Percentiles rank a stretch among this genome's conserved stretches.
These are phyloP conservation scores for Fraxinus paxiana DNA, from an alignment of 305 asterid species.

Conservation along the genomic window DNA sequence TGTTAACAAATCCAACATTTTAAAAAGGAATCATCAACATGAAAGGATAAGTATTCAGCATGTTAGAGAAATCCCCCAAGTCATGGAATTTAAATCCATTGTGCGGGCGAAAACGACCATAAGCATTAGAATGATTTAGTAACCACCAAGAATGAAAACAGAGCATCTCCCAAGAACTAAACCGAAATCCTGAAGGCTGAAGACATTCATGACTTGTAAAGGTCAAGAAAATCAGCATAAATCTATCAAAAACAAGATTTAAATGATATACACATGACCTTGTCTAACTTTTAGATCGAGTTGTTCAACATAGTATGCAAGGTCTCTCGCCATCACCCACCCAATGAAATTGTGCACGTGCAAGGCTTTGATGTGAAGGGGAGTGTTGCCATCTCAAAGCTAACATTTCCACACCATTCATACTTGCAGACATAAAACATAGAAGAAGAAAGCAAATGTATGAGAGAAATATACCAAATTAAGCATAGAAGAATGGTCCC, in stretches of 20 bases:
- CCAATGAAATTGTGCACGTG: background rate
- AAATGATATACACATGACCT: background rate
- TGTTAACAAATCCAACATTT: background rate
- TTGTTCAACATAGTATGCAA: background rate
- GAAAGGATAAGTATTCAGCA: background rate
- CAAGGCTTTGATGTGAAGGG: background rate
- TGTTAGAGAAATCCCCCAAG: background rate
- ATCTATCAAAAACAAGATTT: background rate
- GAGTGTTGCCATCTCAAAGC: background rate
- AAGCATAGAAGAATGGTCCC: slow-evolving; percentile 57
- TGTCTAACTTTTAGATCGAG: background rate
- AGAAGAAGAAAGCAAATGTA: background rate
- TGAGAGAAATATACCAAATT: slow-evolving; percentile 41
- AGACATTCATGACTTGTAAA: background rate
- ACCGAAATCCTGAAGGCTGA: background rate
- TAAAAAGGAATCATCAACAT: background rate
- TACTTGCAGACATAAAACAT: background rate
- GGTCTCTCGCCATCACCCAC: background rate
- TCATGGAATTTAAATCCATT: background rate
- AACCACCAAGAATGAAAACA: background rate
- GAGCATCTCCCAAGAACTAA: background rate
- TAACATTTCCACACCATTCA: background rate
- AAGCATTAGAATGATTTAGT: background rate
- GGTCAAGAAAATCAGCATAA: background rate
- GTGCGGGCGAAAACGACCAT: background rate